These are phyloP conservation scores for Aspergillus kassunensis DNA, from an alignment of 495 filamentous ascomycete genomes.

Conservation along the genomic window DNA sequence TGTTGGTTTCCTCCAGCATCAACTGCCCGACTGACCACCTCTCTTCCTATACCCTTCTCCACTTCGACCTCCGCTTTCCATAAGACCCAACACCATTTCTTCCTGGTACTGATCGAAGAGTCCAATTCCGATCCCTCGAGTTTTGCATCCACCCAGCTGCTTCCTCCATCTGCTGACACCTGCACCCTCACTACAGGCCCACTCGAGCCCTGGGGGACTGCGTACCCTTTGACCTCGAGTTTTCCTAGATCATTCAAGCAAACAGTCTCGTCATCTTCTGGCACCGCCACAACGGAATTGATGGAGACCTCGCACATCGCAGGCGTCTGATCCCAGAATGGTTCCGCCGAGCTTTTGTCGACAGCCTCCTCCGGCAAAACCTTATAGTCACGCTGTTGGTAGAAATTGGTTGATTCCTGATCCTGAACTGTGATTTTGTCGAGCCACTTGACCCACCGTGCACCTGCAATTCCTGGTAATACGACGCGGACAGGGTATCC, in stretches of 20 bases:
- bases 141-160: conserved; percentile 43
- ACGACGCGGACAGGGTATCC: conserved; percentile 58
- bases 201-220: conserved; percentile 48
- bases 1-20: conserved; percentile 52
- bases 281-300: conserved; percentile 53
- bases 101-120: background rate
- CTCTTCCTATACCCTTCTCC: conserved; percentile 29
- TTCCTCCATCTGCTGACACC: conserved; percentile 46
- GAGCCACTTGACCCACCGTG: conserved; percentile 64
- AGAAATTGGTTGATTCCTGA: conserved; percentile 54
- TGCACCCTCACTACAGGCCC: conserved; percentile 53
- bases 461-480: conserved; percentile 58
- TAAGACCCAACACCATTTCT: conserved; percentile 49
- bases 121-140: background rate
- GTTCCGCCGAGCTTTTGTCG: conserved; percentile 45
- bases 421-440: conserved; percentile 54
- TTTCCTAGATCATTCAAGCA: conserved; percentile 28
- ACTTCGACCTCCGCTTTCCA: conserved; percentile 38
- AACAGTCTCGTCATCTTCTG: conserved; percentile 37
- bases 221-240: conserved; percentile 53
- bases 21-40: conserved; percentile 48
- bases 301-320: conserved; percentile 61
- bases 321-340: conserved; percentile 50
- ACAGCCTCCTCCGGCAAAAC: conserved; percentile 54
- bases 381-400: conserved; percentile 63